phyloP scores from a whole-genome alignment of 1,284 basidiomycete genomes.

The Pyrrhoderma noxium region DNA sequence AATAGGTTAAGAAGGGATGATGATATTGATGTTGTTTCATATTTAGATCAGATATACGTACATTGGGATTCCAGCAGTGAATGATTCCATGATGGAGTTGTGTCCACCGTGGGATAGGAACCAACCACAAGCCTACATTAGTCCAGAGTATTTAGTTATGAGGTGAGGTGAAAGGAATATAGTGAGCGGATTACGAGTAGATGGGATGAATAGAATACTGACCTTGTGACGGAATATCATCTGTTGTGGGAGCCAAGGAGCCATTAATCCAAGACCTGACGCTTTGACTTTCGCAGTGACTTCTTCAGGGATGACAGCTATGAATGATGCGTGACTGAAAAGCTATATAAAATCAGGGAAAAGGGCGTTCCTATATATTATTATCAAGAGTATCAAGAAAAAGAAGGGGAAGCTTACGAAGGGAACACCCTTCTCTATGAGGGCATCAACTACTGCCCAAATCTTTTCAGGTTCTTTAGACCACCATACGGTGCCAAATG shows the following conservation, averaged over 20 bases:
- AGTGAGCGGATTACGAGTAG: no score
- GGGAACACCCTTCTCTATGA: constrained; percentile 10
- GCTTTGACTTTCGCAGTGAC: constrained; percentile 9
- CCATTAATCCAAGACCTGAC: constrained; percentile 12
- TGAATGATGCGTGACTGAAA: constrained; percentile 7
- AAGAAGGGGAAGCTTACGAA: constrained; percentile 8
- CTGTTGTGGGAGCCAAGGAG: constrained; percentile 17
- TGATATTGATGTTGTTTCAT: neutral
- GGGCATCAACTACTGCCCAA: constrained; percentile 8
- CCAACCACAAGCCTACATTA: constrained; percentile 18
- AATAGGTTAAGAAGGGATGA: neutral
- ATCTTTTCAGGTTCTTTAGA: constrained; percentile 12
- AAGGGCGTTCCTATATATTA: no score
- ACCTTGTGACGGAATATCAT: constrained; percentile 14
- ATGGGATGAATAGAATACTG: neutral
- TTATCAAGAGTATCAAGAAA: neutral
- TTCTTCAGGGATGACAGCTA: constrained; percentile 8
- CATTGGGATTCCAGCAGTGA: constrained; percentile 18
- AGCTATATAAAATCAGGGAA: constrained; percentile 4
- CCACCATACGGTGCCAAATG: constrained; percentile 17
- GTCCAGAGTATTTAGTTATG: neutral
- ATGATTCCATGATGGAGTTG: constrained; percentile 19
- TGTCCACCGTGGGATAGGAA: constrained; percentile 19
- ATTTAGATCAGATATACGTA: neutral
- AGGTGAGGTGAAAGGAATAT: neutral